These are phyloP conservation scores for Hypoxylon crocopeplum DNA, from an alignment of 495 filamentous ascomycete species.

Conservation along the genomic window DNA sequence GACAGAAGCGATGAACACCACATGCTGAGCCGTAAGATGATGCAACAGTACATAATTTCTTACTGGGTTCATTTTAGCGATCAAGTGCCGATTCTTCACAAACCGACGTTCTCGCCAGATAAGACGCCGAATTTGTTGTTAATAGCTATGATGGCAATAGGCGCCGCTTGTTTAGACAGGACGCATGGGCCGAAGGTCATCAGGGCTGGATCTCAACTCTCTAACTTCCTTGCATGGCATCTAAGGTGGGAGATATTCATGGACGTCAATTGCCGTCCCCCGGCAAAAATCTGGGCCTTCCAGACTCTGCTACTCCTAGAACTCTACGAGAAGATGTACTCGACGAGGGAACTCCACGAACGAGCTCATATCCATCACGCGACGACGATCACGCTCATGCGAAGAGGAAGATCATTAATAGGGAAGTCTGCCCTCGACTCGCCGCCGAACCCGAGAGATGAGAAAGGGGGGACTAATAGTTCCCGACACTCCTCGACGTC, in stretches of 20 bases:
- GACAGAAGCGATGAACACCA: conserved; percentile 74
- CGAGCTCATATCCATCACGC: conserved; percentile 97
- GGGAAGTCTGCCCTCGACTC: conserved; percentile 89
- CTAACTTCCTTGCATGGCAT: conserved; percentile 90
- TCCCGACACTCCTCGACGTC: conserved; percentile 67
- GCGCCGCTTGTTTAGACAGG: conserved; percentile 86
- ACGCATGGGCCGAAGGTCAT: conserved; percentile 75
- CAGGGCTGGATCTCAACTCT: conserved; percentile 75
- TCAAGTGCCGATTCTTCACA: conserved; percentile 92
- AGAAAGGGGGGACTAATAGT: conserved; percentile 57
- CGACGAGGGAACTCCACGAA: conserved; percentile 88
- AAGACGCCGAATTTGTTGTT: conserved; percentile 83
- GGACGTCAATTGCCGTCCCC: conserved; percentile 88
- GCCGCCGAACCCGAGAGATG: conserved; percentile 78
- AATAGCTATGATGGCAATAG: conserved; percentile 94
- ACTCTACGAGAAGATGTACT: conserved; percentile 96
- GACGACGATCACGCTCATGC: conserved; percentile 94
- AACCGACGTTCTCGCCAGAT: conserved; percentile 90
- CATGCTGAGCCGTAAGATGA: conserved; percentile 87
- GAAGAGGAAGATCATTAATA: conserved; percentile 88
- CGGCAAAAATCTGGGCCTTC: conserved; percentile 97
- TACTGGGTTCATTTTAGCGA: conserved; percentile 96
- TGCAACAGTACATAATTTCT: conserved; percentile 91
- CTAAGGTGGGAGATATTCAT: conserved; percentile 92
- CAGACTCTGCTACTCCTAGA: conserved; percentile 90